Conservation (phyloP, 2,329 filamentous ascomycete species). For the Ophiocordyceps camponoti-floridani region DNA sequence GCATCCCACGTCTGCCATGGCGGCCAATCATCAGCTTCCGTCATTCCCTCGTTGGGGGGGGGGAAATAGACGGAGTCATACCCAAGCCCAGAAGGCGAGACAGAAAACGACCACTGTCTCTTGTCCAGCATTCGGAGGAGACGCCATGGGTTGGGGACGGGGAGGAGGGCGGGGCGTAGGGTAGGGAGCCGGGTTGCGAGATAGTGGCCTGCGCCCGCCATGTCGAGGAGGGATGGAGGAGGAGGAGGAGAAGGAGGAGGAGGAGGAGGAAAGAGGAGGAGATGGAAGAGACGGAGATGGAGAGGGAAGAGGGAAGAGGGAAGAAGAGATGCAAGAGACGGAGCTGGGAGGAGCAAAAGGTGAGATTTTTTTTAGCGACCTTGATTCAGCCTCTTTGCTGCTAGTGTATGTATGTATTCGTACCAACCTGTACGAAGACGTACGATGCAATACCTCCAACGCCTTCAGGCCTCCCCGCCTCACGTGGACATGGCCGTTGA, state of each 20-base stretch:
- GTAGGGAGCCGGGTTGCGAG: conserved; percentile 31
- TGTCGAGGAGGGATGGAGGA: conserved; percentile 20
- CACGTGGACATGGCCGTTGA: too few relatives aligned
- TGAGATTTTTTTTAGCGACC: too few relatives aligned
- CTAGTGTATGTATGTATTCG: too few relatives aligned
- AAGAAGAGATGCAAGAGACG: not conserved
- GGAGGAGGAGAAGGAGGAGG: not conserved
- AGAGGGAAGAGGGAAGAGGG: not conserved
- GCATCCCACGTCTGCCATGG: conserved; percentile 47
- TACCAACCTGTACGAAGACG: too few relatives aligned
- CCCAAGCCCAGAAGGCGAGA: conserved; percentile 15
- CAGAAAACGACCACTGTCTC: conserved; percentile 37
- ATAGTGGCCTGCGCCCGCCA: conserved; percentile 29
- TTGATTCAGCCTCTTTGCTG: too few relatives aligned
- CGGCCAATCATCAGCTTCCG: too few relatives aligned
- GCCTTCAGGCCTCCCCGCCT: too few relatives aligned
- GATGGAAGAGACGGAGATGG: too few relatives aligned
- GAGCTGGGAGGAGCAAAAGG: not conserved
- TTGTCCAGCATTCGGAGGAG: conserved; percentile 28
- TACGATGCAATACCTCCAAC: too few relatives aligned
- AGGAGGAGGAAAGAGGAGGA: too few relatives aligned
- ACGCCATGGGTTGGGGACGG: conserved; percentile 32
- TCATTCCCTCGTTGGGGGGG: too few relatives aligned
- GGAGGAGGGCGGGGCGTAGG: conserved; percentile 38
- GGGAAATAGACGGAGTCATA: too few relatives aligned